Conservation (phyloP, 164 flowering plant species). For the Macadamia integrifolia region DNA sequence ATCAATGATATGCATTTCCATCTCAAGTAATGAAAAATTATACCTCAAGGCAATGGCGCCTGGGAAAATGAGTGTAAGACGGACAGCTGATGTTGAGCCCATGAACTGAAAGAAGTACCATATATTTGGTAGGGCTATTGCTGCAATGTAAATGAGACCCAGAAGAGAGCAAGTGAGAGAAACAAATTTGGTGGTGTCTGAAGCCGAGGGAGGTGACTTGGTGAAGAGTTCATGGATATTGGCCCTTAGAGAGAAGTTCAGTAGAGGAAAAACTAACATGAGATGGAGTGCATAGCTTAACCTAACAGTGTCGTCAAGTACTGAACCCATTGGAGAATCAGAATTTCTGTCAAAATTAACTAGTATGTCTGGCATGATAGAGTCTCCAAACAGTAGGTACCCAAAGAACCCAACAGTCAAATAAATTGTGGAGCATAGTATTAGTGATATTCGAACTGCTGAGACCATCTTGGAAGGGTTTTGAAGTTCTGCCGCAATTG, state of each 20-base stretch:
- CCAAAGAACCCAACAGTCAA: constrained; percentile 67
- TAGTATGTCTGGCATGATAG: constrained; percentile 62
- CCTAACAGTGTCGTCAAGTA: constrained; percentile 61
- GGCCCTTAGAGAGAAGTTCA: constrained; percentile 68
- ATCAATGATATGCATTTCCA: too few species aligned
- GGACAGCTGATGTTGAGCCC: constrained; percentile 74
- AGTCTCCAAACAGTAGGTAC: constrained; percentile 80
- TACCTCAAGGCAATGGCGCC: constrained; percentile 84
- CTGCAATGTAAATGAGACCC: constrained; percentile 42
- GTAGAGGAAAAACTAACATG: constrained; percentile 75
- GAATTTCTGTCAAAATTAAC: constrained; percentile 61
- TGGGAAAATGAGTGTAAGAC: constrained; percentile 80
- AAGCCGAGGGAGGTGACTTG: constrained; percentile 30
- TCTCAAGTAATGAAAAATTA: too few species aligned
- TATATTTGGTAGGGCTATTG: constrained; percentile 69
- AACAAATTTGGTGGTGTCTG: constrained; percentile 40
- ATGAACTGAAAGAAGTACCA: constrained; percentile 88
- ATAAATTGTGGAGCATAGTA: constrained; percentile 63
- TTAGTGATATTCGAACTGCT: constrained; percentile 58
- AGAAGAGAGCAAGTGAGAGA: constrained; percentile 41
- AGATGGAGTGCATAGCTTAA: constrained; percentile 86
- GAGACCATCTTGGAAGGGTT: constrained; percentile 50
- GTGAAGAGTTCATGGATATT: constrained; percentile 74
- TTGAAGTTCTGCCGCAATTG: constrained; percentile 59
- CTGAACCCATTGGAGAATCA: constrained; percentile 29